These are phyloP conservation scores for Trichomonascus vanleenenianus DNA, from an alignment of 805 yeast species.

Conservation along the genomic window DNA sequence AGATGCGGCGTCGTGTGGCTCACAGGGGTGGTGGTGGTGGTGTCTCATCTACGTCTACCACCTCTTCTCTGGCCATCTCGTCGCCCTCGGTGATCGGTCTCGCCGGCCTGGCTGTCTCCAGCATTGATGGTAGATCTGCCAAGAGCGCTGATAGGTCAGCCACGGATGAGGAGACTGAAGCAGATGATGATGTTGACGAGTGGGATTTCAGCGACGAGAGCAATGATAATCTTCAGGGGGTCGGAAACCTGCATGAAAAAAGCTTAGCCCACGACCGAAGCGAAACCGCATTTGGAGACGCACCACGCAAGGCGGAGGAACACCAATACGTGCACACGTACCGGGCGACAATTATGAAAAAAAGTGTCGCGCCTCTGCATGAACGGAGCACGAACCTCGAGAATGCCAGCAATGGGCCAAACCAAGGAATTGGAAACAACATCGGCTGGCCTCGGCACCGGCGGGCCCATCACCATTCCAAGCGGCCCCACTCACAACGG, in stretches of 20 bases:
- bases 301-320: conserved; percentile 1
- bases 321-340: neutral
- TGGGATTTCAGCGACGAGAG: conserved; percentile 8
- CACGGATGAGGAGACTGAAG: neutral
- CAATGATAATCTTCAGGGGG: neutral
- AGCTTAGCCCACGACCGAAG: neutral
- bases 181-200: conserved; percentile 6
- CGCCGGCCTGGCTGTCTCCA: neutral
- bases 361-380: neutral
- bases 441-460: no score
- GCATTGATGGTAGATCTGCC: neutral
- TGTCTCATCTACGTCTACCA: no score
- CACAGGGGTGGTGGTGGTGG: neutral
- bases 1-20: neutral
- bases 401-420: no score
- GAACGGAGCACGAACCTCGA: neutral
- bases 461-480: no score
- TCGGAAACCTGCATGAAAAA: neutral
- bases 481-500: no score
- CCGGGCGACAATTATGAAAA: neutral
- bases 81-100: no score
- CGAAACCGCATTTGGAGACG: neutral
- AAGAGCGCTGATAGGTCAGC: neutral
- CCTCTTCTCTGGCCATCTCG: no score
- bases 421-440: no score